These are phyloP conservation scores for Endogone sp. DNA, from an alignment of 192 early-diverging fungal species.

Conservation along the genomic window DNA sequence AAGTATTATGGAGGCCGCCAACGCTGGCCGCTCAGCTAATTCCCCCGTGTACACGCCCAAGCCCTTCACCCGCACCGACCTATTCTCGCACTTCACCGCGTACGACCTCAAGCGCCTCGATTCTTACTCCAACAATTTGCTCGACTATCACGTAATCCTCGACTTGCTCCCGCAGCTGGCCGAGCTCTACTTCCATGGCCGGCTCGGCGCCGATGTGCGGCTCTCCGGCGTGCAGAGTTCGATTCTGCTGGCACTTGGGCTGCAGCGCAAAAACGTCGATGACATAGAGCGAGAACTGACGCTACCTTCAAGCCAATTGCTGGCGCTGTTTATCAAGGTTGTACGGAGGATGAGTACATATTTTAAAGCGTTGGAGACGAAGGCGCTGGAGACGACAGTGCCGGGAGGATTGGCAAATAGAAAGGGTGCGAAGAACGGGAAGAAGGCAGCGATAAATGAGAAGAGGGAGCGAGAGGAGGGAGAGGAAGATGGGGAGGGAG, in stretches of 20 bases:
- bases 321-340: slow-evolving; percentile 95
- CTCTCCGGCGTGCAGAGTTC: slow-evolving; percentile 86
- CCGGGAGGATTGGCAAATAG: slow-evolving; percentile 21
- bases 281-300: slow-evolving; percentile 85
- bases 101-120: slow-evolving; percentile 96
- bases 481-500: slow-evolving; percentile 17
- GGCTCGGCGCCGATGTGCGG: slow-evolving; percentile 53
- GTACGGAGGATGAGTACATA: slow-evolving; percentile 76
- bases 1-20: slow-evolving; percentile 77
- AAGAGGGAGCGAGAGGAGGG: slow-evolving; percentile 20
- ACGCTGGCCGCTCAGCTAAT: slow-evolving; percentile 33
- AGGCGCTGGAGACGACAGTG: slow-evolving; percentile 32
- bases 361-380: slow-evolving; percentile 59
- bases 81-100: slow-evolving; percentile 54
- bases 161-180: slow-evolving; percentile 87
- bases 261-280: slow-evolving; percentile 92
- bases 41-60: no score
- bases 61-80: slow-evolving; percentile 15
- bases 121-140: slow-evolving; percentile 91
- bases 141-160: slow-evolving; percentile 97
- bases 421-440: slow-evolving; percentile 13
- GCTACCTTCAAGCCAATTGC: slow-evolving; percentile 76
- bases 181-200: slow-evolving; percentile 71
- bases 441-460: neutral
- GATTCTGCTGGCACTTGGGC: slow-evolving; percentile 80